phyloP scores from a whole-genome alignment of 768 basidiomycete genomes.

The Zangia roseola region DNA sequence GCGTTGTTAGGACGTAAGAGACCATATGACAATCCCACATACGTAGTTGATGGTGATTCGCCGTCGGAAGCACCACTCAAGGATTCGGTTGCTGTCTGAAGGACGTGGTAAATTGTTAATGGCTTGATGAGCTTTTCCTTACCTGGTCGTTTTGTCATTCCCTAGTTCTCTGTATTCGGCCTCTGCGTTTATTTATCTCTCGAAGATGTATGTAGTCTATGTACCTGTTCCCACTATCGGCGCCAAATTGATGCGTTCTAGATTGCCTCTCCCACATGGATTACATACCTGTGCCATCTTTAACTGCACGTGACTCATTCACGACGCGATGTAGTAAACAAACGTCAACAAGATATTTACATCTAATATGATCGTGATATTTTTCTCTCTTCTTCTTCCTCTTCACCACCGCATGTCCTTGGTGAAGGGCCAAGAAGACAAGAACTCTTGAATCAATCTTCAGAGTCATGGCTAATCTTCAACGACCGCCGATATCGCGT shows the following conservation, averaged over 20 bases:
- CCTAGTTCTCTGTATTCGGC: background rate
- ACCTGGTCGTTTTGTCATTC: background rate
- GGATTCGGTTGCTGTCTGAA: background rate
- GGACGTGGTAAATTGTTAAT: background rate
- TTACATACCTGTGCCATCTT: no score
- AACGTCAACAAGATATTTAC: slow-evolving; percentile 18
- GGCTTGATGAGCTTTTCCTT: background rate
- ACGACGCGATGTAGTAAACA: slow-evolving; percentile 19
- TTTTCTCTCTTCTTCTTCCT: slow-evolving; percentile 40
- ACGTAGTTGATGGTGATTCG: slow-evolving; percentile 2
- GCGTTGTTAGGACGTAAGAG: slow-evolving; percentile 14
- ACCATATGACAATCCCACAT: slow-evolving; percentile 1
- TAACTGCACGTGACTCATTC: slow-evolving; percentile 1
- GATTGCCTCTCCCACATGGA: background rate
- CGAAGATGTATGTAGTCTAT: no score
- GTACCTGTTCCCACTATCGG: background rate
- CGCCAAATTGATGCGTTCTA: no score
- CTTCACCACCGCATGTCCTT: slow-evolving; percentile 42
- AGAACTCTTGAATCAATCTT: slow-evolving; percentile 7
- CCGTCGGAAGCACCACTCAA: slow-evolving; percentile 4
- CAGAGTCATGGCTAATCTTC: slow-evolving; percentile 23
- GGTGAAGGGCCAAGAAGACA: slow-evolving; percentile 52
- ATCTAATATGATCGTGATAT: slow-evolving; percentile 7
- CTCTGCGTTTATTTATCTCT: background rate
- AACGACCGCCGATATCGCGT: slow-evolving; percentile 46